Conservation (phyloP, 257 asterid genomes). For the Leonotis leonurus region DNA sequence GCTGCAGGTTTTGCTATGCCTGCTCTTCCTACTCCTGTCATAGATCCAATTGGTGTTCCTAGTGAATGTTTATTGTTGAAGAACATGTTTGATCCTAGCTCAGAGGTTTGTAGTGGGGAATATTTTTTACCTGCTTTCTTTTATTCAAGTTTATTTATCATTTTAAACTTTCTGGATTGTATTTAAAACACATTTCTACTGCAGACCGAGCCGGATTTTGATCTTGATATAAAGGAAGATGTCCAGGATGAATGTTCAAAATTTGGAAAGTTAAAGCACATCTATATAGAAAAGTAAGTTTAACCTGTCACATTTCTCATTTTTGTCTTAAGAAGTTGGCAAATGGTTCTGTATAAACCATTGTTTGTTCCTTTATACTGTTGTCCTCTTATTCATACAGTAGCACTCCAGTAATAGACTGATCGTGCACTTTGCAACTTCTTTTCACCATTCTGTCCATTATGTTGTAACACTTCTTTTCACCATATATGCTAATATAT, state of each 20-base stretch:
- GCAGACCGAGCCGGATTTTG: constrained; percentile 65
- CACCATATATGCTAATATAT: too few relatives aligned
- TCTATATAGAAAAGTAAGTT: constrained; percentile 60
- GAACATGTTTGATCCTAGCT: constrained; percentile 64
- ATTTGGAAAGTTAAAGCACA: constrained; percentile 52
- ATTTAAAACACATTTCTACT: constrained; percentile 10
- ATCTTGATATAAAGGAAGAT: constrained; percentile 68
- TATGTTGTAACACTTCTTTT: too few relatives aligned
- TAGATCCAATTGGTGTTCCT: constrained; percentile 47
- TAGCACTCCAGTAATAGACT: too few relatives aligned
- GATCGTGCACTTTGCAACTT: too few relatives aligned
- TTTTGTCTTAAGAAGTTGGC: background rate
- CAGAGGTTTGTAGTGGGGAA: constrained; percentile 38
- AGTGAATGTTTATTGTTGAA: constrained; percentile 66
- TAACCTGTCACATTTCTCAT: background rate
- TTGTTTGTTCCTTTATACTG: too few relatives aligned
- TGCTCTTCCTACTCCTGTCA: constrained; percentile 27
- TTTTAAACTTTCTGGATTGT: background rate
- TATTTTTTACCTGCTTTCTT: background rate
- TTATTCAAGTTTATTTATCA: background rate
- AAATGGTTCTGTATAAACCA: background rate
- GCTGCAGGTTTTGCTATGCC: constrained; percentile 33
- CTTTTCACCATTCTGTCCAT: too few relatives aligned
- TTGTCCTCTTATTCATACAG: too few relatives aligned
- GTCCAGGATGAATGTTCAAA: constrained; percentile 54